Percentiles rank a stretch among this genome's conserved stretches.
Evolutionary conservation across 1,139 yeast genomes (phyloP).

Genomic region (Saccharomycopsis hybrid): DNA sequence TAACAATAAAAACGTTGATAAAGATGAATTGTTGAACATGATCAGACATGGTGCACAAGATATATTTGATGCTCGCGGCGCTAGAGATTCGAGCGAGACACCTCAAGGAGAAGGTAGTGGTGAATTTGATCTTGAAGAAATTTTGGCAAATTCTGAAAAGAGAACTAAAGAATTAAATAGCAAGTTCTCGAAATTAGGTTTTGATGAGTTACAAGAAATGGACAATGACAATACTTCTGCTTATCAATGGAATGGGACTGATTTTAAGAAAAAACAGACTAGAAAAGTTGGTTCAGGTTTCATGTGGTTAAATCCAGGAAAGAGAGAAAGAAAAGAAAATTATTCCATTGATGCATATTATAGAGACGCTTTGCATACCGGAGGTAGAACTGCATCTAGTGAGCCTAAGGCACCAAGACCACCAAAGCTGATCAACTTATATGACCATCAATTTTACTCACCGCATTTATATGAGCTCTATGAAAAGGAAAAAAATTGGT

Average conservation of each 20-base stretch:
- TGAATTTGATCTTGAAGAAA: slow-evolving; percentile 58
- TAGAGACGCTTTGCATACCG: slow-evolving; percentile 68
- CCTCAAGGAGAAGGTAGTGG: slow-evolving; percentile 1
- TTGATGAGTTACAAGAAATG: slow-evolving; percentile 72
- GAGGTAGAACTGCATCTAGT: slow-evolving; percentile 41
- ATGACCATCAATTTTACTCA: slow-evolving; percentile 71
- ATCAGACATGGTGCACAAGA: slow-evolving; percentile 75
- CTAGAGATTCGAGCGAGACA: too few species aligned
- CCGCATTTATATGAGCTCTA: slow-evolving; percentile 52
- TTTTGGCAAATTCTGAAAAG: slow-evolving; percentile 54
- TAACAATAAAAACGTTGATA: slow-evolving; percentile 31
- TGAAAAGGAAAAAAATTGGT: slow-evolving; percentile 60
- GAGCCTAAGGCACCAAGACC: slow-evolving; percentile 46
- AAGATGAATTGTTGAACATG: slow-evolving; percentile 71
- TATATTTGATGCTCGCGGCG: slow-evolving; percentile 50
- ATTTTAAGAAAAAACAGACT: slow-evolving; percentile 56
- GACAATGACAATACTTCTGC: slow-evolving; percentile 50
- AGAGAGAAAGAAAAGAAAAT: slow-evolving; percentile 73
- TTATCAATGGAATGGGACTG: slow-evolving; percentile 83
- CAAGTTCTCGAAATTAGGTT: slow-evolving; percentile 58
- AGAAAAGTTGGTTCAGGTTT: slow-evolving; percentile 32
- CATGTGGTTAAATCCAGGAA: slow-evolving; percentile 69
- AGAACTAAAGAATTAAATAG: slow-evolving; percentile 58
- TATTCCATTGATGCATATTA: slow-evolving; percentile 75
- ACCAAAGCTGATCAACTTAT: slow-evolving; percentile 62